A percentile compares a stretch with the other conserved stretches of the same genome.
These are phyloP conservation scores for Tetrahymena thermophila DNA, from an alignment of 73 alveolate species.

Conservation along the genomic window DNA sequence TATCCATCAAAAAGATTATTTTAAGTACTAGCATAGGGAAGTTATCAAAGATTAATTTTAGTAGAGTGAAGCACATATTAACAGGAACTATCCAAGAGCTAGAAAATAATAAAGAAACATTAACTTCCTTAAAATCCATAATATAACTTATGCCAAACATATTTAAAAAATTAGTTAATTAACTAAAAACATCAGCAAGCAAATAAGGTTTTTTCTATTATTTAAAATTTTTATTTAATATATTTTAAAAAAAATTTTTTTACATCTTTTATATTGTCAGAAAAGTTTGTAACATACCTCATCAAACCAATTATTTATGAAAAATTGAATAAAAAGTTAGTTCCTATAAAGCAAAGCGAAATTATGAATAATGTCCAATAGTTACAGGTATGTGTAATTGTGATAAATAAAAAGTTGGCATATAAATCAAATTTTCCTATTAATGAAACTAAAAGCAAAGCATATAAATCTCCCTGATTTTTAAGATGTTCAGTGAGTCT, in stretches of 20 bases:
- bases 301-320: background rate
- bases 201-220: background rate
- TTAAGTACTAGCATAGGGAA: background rate
- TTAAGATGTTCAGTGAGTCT: background rate
- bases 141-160: background rate
- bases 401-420: background rate
- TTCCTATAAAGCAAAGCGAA: background rate
- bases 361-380: background rate
- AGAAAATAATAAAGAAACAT: background rate
- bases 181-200: background rate
- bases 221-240: background rate
- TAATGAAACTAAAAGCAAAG: background rate
- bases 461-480: background rate
- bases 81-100: background rate
- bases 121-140: background rate
- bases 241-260: background rate
- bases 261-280: background rate
- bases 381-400: background rate
- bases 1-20: background rate
- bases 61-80: background rate
- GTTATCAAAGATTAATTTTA: background rate
- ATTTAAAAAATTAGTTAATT: background rate
- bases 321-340: background rate
- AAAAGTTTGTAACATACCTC: background rate
- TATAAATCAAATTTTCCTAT: background rate